Conservation (phyloP, 1,139 yeast genomes). For the Candida neerlandica region DNA sequence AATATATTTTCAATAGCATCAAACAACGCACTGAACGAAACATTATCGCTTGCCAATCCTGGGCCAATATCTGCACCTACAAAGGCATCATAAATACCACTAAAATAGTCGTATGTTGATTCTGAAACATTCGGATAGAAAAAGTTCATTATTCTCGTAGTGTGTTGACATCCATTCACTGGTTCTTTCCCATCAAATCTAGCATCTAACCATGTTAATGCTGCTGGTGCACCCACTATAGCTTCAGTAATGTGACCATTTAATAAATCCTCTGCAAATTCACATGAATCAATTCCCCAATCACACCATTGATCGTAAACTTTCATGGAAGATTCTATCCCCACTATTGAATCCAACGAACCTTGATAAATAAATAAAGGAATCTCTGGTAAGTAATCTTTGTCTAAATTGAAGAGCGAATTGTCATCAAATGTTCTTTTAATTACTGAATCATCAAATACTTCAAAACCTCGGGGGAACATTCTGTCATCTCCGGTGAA, state of each 20-base stretch:
- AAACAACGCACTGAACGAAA: no score
- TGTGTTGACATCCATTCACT: slow-evolving; percentile 30
- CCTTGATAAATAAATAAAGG: slow-evolving; percentile 42
- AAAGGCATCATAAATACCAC: background rate
- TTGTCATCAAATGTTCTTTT: slow-evolving; percentile 18
- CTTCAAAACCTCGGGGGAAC: slow-evolving; percentile 19
- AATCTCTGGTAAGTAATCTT: slow-evolving; percentile 30
- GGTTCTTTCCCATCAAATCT: slow-evolving; percentile 23
- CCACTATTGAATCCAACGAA: slow-evolving; percentile 26
- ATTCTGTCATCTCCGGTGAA: slow-evolving; percentile 20
- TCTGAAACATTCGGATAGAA: slow-evolving; percentile 21
- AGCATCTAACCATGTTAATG: slow-evolving; percentile 27
- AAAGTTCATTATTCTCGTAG: slow-evolving; percentile 26
- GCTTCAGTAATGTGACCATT: slow-evolving; percentile 32
- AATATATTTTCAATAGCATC: no score
- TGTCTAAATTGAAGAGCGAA: no score
- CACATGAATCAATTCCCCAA: slow-evolving; percentile 31
- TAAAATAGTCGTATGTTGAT: slow-evolving; percentile 1
- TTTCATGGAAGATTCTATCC: no score
- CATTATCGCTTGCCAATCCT: no score
- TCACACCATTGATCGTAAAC: no score
- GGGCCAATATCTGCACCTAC: no score
- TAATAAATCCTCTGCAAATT: slow-evolving; percentile 26
- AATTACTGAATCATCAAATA: slow-evolving; percentile 20
- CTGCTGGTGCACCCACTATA: slow-evolving; percentile 34